Evolutionary conservation across 2,329 filamentous ascomycete species (phyloP).

Genomic region (Penicillium sp.): DNA sequence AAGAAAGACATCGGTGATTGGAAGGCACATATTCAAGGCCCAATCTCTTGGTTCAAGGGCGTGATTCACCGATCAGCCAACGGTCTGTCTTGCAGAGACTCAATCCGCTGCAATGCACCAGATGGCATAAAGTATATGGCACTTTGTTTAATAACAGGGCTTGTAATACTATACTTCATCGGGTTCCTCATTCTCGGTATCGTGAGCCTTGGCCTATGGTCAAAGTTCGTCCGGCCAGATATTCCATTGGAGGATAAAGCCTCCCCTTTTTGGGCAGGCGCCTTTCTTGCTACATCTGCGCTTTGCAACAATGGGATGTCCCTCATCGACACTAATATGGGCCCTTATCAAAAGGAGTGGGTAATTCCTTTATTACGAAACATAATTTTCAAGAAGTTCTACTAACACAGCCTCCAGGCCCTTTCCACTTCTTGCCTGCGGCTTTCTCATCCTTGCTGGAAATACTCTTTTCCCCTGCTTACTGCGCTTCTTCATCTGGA

Average conservation of each 20-base stretch:
- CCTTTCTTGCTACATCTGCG: background rate
- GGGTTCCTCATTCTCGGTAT: background rate
- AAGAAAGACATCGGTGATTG: background rate
- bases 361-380: background rate
- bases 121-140: background rate
- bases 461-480: background rate
- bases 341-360: background rate
- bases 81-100: background rate
- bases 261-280: background rate
- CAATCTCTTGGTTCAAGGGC: background rate
- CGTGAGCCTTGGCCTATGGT: background rate
- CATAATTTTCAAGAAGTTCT: background rate
- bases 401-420: background rate
- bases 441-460: background rate
- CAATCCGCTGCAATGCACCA: background rate
- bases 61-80: background rate
- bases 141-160: background rate
- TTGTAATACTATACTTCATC: background rate
- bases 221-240: background rate
- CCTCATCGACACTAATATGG: background rate
- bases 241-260: background rate
- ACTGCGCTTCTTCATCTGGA: background rate
- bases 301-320: background rate
- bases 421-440: background rate
- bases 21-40: background rate